Conservation (phyloP, 163 green algal species). For the Chlamydomonas reinhardtii region DNA sequence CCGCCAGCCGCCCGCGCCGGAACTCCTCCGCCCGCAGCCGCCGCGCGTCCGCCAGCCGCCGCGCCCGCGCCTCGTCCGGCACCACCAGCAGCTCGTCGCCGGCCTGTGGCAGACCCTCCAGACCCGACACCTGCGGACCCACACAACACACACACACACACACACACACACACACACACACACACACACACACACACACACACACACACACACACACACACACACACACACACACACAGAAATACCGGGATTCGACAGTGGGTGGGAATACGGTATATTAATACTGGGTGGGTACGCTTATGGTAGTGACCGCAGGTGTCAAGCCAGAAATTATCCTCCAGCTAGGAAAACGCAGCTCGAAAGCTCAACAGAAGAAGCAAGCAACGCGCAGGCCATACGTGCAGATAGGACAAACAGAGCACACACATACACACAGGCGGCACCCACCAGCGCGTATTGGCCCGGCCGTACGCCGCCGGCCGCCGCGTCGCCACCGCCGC, state of each 20-base stretch:
- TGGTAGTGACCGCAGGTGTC: no score
- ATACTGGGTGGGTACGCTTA: no score
- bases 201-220: neutral
- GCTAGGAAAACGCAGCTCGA: no score
- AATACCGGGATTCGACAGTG: no score
- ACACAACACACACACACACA: neutral
- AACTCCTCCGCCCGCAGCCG: slow-evolving; percentile 53
- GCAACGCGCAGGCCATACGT: no score
- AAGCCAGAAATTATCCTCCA: no score
- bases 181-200: neutral
- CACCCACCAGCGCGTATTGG: slow-evolving; percentile 58
- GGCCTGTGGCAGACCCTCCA: slow-evolving; percentile 80
- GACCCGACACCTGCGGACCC: neutral
- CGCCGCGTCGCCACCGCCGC: neutral
- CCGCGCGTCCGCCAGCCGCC: slow-evolving; percentile 31
- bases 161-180: neutral
- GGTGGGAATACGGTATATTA: no score
- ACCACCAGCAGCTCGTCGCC: slow-evolving; percentile 86
- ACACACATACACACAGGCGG: neutral
- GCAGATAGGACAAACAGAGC: neutral
- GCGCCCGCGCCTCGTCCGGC: slow-evolving; percentile 71
- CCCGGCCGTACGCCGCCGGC: slow-evolving; percentile 52
- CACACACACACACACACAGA: neutral
- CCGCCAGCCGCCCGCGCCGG: slow-evolving; percentile 54
- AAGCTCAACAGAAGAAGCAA: no score